Percentiles rank a stretch among this genome's conserved stretches.
These are phyloP conservation scores for Jatropha podagrica DNA, from an alignment of 441 rosid species.

Conservation along the genomic window DNA sequence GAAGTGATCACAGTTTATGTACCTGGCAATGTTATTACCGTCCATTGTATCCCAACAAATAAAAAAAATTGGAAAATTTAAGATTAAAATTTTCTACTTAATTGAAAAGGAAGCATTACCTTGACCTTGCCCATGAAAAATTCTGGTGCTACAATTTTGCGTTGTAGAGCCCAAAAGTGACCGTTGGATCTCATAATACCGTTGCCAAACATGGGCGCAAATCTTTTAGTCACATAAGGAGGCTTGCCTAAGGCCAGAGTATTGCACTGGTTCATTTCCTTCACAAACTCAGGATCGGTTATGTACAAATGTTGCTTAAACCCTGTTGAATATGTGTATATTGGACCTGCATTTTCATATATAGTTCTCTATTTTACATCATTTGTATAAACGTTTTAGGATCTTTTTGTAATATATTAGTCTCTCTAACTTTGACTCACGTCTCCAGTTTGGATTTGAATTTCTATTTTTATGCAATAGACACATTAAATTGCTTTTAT, in stretches of 20 bases:
- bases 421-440: too few relatives aligned
- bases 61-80: too few relatives aligned
- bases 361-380: too few relatives aligned
- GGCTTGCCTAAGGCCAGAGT: constrained; percentile 70
- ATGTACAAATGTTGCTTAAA: constrained; percentile 62
- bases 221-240: constrained; percentile 58
- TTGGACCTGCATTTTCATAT: constrained; percentile 37
- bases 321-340: constrained; percentile 80
- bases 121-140: constrained; percentile 74
- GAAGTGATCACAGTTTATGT: too few relatives aligned
- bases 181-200: constrained; percentile 78
- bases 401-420: too few relatives aligned
- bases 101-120: constrained; percentile 24
- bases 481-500: not conserved
- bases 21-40: too few relatives aligned
- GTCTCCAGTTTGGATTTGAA: too few relatives aligned
- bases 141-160: constrained; percentile 72
- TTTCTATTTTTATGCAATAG: not conserved
- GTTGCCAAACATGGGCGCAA: constrained; percentile 64
- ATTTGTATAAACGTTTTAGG: too few relatives aligned
- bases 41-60: not conserved
- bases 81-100: too few relatives aligned
- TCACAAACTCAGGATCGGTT: constrained; percentile 61
- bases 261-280: constrained; percentile 64
- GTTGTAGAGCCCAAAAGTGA: constrained; percentile 65